Evolutionary conservation across 2,329 filamentous ascomycete genomes (phyloP).

Genomic region (Ascochyta koolunga): DNA sequence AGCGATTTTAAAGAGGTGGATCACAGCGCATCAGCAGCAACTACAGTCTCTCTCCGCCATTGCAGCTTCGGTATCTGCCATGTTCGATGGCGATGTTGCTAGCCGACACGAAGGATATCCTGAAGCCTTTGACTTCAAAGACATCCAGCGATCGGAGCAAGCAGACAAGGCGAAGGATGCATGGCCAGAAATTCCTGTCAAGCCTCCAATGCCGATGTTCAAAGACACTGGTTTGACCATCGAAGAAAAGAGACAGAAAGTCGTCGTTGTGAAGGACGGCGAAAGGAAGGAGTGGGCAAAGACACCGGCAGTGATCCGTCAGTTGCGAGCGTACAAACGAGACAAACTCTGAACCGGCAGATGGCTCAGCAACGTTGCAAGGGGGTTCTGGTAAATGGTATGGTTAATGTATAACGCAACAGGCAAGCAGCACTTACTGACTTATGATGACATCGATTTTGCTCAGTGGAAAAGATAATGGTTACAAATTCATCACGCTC

Average conservation of each 20-base stretch:
- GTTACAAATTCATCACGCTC: no score
- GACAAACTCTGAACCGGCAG: neutral
- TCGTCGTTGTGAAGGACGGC: constrained; percentile 1
- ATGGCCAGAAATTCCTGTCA: constrained; percentile 2
- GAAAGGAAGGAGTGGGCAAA: constrained; percentile 1
- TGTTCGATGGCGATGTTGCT: constrained; percentile 3
- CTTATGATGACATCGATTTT: no score
- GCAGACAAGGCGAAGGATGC: neutral
- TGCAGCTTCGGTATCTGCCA: neutral
- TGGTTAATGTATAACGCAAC: neutral
- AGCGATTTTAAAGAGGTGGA: constrained; percentile 14
- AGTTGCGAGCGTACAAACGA: neutral
- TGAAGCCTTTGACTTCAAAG: constrained; percentile 9
- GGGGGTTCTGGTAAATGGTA: neutral
- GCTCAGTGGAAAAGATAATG: no score
- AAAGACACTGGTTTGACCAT: neutral
- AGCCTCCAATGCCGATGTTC: neutral
- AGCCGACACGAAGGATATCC: neutral
- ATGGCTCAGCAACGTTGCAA: neutral
- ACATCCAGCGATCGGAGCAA: neutral
- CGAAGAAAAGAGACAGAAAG: constrained; percentile 3
- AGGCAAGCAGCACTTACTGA: no score
- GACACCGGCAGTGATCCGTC: constrained; percentile 8
- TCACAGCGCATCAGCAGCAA: constrained; percentile 4
- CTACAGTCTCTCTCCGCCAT: neutral